phyloP scores from a whole-genome alignment of 345 rosid species.

The Reutealis trisperma region DNA sequence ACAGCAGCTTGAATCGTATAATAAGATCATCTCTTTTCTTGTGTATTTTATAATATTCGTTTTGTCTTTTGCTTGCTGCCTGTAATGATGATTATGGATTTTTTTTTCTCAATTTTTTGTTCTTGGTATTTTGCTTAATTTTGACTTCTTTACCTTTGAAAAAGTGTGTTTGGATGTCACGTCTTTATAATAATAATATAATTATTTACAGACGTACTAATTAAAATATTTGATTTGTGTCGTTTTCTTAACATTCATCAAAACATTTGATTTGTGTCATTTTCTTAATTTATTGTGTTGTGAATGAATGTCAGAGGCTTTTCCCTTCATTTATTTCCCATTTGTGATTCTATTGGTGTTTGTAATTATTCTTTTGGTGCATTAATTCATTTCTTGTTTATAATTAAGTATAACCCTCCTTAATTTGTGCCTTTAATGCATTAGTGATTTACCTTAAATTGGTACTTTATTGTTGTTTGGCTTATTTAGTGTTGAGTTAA shows the following conservation, averaged over 20 bases:
- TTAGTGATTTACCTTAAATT: neutral
- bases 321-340: neutral
- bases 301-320: neutral
- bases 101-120: neutral
- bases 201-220: too few relatives aligned
- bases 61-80: neutral
- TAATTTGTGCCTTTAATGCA: neutral
- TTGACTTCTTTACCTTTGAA: too few relatives aligned
- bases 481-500: neutral
- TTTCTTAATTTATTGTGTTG: too few relatives aligned
- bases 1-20: conserved; percentile 54
- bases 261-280: too few relatives aligned
- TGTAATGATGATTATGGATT: neutral
- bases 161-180: too few relatives aligned
- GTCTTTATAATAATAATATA: too few relatives aligned
- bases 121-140: too few relatives aligned
- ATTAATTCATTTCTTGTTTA: neutral
- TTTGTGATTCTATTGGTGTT: neutral
- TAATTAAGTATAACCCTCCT: neutral
- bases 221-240: too few relatives aligned
- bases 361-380: neutral
- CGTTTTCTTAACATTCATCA: too few relatives aligned
- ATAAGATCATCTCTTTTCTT: neutral
- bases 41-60: neutral
- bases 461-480: neutral